phyloP scores from a whole-genome alignment of 2,329 filamentous ascomycete genomes.

The Fusarium floridanum region DNA sequence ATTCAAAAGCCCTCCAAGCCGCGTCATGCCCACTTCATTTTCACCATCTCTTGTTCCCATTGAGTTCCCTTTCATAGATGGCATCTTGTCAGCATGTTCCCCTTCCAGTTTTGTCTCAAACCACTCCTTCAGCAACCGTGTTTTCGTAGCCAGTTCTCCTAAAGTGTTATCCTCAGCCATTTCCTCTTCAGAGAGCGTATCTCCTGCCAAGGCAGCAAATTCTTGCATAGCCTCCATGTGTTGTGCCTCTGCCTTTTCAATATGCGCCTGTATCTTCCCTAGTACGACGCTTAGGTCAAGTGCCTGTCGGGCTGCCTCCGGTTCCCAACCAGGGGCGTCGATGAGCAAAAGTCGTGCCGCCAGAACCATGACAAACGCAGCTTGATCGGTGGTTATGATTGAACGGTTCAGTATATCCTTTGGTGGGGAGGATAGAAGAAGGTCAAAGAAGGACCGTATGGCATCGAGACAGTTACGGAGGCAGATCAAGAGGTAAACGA shows the following conservation, averaged over 20 bases:
- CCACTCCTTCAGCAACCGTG: slow-evolving; percentile 50
- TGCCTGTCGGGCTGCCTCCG: slow-evolving; percentile 29
- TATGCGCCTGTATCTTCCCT: slow-evolving; percentile 21
- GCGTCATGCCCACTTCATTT: slow-evolving; percentile 4
- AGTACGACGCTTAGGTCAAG: slow-evolving; percentile 33
- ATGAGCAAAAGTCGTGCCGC: slow-evolving; percentile 41
- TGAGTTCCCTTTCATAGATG: background rate
- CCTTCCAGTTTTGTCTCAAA: slow-evolving; percentile 45
- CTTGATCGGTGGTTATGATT: slow-evolving; percentile 40
- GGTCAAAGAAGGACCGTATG: slow-evolving; percentile 50
- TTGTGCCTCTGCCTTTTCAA: slow-evolving; percentile 23
- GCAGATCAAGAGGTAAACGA: slow-evolving; percentile 49
- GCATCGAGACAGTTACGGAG: slow-evolving; percentile 54
- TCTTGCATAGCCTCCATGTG: slow-evolving; percentile 8
- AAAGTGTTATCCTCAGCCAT: slow-evolving; percentile 20
- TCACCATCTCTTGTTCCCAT: background rate
- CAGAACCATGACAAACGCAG: slow-evolving; percentile 40
- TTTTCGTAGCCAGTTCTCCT: slow-evolving; percentile 40
- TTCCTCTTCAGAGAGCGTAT: slow-evolving; percentile 35
- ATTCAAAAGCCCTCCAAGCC: slow-evolving; percentile 44
- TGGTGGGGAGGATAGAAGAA: slow-evolving; percentile 47
- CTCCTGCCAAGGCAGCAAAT: slow-evolving; percentile 19
- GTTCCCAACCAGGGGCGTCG: slow-evolving; percentile 43
- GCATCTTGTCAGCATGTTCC: slow-evolving; percentile 8
- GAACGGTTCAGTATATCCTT: slow-evolving; percentile 37